Base-by-base conservation (phyloP, 2,329 filamentous ascomycete genomes). In the Neodidymelliopsis sp. region DNA sequence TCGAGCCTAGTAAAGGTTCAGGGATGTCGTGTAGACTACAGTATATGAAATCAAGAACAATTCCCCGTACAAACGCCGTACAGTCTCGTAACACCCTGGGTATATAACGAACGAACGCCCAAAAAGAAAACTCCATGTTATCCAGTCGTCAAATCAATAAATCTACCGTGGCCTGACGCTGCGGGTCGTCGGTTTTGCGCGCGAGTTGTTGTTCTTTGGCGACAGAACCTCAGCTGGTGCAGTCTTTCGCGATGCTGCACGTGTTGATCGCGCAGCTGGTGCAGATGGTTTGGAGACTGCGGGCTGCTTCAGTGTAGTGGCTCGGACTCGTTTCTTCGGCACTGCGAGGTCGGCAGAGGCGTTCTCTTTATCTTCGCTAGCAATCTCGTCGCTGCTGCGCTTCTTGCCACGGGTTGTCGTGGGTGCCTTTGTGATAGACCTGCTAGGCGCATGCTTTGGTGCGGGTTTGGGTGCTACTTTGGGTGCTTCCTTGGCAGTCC, bases 281-380 rank as follows among this genome's bases (percentile, higher is more conserved):
- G 52, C 36, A 23, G 49, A 33, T 4, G 55, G 39, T 25, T 59
- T 59, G 34, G 38, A 27, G 11, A 41, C 37, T 8, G 42, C 23
- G 20, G 54, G 33, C 3, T 54, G 35, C 8, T 62, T 65, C 16
- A 35, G 18, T 1, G 45, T 36, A 3, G 41, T 39, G 8, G 48
- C 45, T 15, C 57, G 54, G 8, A 39, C 48, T 22, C 62, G 57
- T 35, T 65, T 65, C 46, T 63, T 65, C 24, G 59, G 50, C 2
- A 59, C 53, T 13, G 50, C 60, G 4, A 61, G 53, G 11, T 60
- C 53, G 33, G 28, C 33, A 7, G 60, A 49, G 3, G 31, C 39
- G 19, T 69, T 69, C 40, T 70, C 65, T 54, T 70, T 70, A 53
- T 67, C 59, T 16, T 66, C 59, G 9, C 56, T 53, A 7, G 62